Conservation (phyloP, 192 early-diverging fungal species). For the Podila verticillata region DNA sequence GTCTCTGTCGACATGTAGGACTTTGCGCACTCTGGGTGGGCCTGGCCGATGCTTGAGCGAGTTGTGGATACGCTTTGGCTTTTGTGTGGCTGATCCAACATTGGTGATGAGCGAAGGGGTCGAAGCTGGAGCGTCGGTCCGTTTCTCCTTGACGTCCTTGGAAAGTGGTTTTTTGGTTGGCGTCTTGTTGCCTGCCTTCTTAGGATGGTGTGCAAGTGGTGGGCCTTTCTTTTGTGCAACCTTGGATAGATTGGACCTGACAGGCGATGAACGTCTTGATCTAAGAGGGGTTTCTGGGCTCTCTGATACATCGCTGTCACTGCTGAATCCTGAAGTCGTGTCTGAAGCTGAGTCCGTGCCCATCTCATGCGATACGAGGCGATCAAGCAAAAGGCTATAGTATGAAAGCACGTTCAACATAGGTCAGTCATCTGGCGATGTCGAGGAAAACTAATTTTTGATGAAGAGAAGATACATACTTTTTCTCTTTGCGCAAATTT, state of each 20-base stretch:
- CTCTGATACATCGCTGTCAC: slow-evolving; percentile 29
- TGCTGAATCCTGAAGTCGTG: slow-evolving; percentile 10
- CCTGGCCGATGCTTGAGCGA: slow-evolving; percentile 25
- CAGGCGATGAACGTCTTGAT: slow-evolving; percentile 1
- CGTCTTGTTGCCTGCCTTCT: slow-evolving; percentile 11
- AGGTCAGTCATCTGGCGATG: too few relatives aligned
- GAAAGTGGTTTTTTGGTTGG: background rate
- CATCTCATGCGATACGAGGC: slow-evolving; percentile 11
- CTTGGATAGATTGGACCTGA: background rate
- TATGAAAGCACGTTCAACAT: background rate
- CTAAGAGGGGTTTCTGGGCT: slow-evolving; percentile 6
- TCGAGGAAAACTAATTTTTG: background rate
- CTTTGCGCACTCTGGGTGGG: slow-evolving; percentile 19
- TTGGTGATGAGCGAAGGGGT: slow-evolving; percentile 45
- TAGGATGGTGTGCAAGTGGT: background rate
- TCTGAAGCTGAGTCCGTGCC: slow-evolving; percentile 19
- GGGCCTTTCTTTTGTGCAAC: too few relatives aligned
- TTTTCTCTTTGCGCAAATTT: slow-evolving; percentile 41
- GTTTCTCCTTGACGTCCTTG: slow-evolving; percentile 8
- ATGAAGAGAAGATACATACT: slow-evolving; percentile 5
- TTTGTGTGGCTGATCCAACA: slow-evolving; percentile 35
- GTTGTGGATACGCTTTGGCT: slow-evolving; percentile 41
- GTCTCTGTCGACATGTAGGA: slow-evolving; percentile 57
- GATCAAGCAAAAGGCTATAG: slow-evolving; percentile 34
- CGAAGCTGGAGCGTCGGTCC: slow-evolving; percentile 5